Conservation (phyloP, 768 basidiomycete species). For the Leccinum disarticulatum region DNA sequence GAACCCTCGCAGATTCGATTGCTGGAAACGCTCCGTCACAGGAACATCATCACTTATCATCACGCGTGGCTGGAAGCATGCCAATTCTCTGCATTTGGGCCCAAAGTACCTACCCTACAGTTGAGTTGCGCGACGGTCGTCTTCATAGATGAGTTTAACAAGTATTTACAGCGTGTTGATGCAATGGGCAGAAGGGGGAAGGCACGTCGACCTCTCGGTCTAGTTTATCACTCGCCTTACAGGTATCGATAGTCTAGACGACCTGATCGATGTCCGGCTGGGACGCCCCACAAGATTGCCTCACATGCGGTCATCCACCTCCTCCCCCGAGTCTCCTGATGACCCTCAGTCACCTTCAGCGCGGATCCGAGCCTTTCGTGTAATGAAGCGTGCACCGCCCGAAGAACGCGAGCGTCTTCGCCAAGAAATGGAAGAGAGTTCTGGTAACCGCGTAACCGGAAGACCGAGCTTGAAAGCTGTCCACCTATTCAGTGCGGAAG, state of each 20-base stretch:
- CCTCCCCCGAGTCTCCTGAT: slow-evolving; percentile 24
- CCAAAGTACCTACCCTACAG: slow-evolving; percentile 86
- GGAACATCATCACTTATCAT: slow-evolving; percentile 94
- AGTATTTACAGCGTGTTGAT: slow-evolving; percentile 63
- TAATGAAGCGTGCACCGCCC: slow-evolving; percentile 61
- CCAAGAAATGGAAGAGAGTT: slow-evolving; percentile 44
- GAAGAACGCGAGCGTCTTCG: slow-evolving; percentile 62
- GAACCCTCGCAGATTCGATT: slow-evolving; percentile 64
- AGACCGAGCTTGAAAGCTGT: slow-evolving; percentile 63
- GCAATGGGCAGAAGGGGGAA: slow-evolving; percentile 93
- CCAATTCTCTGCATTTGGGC: slow-evolving; percentile 87
- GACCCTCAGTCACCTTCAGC: slow-evolving; percentile 60
- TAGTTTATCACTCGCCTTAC: neutral
- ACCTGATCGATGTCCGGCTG: slow-evolving; percentile 78
- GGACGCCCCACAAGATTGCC: slow-evolving; percentile 52
- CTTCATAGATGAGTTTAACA: neutral
- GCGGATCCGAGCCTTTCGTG: slow-evolving; percentile 74
- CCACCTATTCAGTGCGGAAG: slow-evolving; percentile 81
- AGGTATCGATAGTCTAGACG: slow-evolving; percentile 57
- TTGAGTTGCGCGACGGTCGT: slow-evolving; percentile 37
- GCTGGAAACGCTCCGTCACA: slow-evolving; percentile 83
- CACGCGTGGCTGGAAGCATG: slow-evolving; percentile 90
- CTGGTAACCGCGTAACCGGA: slow-evolving; percentile 22
- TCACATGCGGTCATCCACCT: slow-evolving; percentile 39
- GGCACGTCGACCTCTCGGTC: slow-evolving; percentile 32